Conservation (phyloP, 1,284 basidiomycete genomes). For the Trichosporon sp. region DNA sequence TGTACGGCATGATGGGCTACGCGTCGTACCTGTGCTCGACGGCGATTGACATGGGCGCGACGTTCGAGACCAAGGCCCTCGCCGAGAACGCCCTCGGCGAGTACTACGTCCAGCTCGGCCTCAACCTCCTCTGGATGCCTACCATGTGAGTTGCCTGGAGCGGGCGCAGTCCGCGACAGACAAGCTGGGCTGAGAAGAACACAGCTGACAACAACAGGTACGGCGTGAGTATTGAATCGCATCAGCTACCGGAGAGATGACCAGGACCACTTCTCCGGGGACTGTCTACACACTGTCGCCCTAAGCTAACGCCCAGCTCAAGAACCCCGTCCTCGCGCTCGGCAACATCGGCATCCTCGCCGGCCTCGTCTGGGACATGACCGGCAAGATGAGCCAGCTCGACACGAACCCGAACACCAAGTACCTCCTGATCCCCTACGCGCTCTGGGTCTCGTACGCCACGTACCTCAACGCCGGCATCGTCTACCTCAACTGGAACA, state of each 20-base stretch:
- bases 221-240: neutral
- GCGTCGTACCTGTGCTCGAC: conserved; percentile 64
- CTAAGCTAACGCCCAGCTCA: conserved; percentile 1
- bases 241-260: too few relatives aligned
- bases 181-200: neutral
- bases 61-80: neutral
- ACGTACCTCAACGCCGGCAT: conserved; percentile 66
- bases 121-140: conserved; percentile 15
- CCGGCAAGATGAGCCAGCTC: conserved; percentile 55
- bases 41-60: conserved; percentile 52
- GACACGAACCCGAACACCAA: conserved; percentile 56
- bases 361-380: conserved; percentile 61
- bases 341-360: conserved; percentile 36
- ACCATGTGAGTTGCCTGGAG: conserved; percentile 43
- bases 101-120: conserved; percentile 14
- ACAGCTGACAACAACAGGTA: neutral
- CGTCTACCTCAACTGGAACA: conserved; percentile 24
- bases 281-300: too few relatives aligned
- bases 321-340: conserved; percentile 10
- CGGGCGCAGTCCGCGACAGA: conserved; percentile 7
- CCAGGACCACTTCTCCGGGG: too few relatives aligned
- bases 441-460: conserved; percentile 50
- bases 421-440: conserved; percentile 61
- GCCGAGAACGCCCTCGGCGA: conserved; percentile 2
- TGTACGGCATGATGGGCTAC: conserved; percentile 61